A percentile compares a stretch with the other conserved stretches of the same genome.
These are phyloP conservation scores for Venturia asperata DNA, from an alignment of 2,329 filamentous ascomycete genomes.

Conservation along the genomic window DNA sequence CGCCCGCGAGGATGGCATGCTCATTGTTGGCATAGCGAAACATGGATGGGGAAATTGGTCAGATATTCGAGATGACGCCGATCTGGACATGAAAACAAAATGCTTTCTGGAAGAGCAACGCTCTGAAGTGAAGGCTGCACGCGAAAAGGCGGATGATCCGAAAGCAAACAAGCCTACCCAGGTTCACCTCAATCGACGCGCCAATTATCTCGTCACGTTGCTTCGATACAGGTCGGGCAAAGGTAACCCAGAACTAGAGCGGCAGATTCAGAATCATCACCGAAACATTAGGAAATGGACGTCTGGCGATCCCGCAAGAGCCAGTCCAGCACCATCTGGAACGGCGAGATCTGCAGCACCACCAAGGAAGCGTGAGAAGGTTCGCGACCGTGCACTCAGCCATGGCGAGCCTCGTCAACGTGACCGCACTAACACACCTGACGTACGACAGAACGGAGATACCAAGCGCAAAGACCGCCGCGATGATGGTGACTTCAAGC, in stretches of 20 bases:
- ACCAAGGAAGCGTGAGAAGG: conserved; percentile 32
- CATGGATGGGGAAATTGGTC: conserved; percentile 96
- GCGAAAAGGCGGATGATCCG: conserved; percentile 32
- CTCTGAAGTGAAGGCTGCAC: conserved; percentile 95
- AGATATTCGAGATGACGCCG: conserved; percentile 83
- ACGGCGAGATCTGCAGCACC: not conserved
- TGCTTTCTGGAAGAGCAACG: conserved; percentile 96
- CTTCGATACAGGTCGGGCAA: conserved; percentile 70
- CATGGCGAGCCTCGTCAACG: conserved; percentile 30
- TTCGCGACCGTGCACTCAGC: conserved; percentile 32
- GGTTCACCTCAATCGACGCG: conserved; percentile 88
- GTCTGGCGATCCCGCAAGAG: conserved; percentile 1
- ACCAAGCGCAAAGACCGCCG: conserved; percentile 11
- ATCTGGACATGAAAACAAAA: conserved; percentile 79
- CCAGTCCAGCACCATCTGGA: conserved; percentile 9
- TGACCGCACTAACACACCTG: conserved; percentile 37
- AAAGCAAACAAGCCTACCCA: conserved; percentile 88
- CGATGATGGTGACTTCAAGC: conserved; percentile 8
- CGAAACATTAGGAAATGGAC: conserved; percentile 54
- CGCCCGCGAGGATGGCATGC: conserved; percentile 90
- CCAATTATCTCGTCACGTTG: conserved; percentile 93
- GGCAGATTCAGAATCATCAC: conserved; percentile 83
- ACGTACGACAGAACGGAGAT: conserved; percentile 34
- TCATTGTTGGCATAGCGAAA: conserved; percentile 83
- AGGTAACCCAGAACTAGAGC: conserved; percentile 64